Evolutionary conservation across 2,329 filamentous ascomycete species (phyloP), one percentile per base, ranked within the genome.

Genomic region (Huntiella moniliformis): DNA sequence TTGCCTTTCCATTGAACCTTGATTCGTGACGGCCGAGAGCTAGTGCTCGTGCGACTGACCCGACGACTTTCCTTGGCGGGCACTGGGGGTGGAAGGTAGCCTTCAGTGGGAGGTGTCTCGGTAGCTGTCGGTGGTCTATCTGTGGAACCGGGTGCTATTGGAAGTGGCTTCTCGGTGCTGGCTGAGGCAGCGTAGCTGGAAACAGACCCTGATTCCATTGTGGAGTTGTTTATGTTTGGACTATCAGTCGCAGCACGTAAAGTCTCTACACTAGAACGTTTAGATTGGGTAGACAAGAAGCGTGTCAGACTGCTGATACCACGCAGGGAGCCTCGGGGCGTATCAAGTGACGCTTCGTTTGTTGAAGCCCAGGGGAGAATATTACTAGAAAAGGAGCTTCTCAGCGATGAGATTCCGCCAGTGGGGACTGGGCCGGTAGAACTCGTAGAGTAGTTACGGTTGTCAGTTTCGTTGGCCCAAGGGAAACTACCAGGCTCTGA

Each of bases 1-100:
- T 84, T 86, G 48, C 78, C 79, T 55, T 71, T 79, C 79, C 81
- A 86, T 39, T 71, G 68, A 2, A 87, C 67, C 61, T 79, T 83
- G 58, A 82, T 86, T 28, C 22, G 22, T 10, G 22, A 7, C 22
- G 22, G 22, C 7, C 22, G 22, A 28, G 22, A 28, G 22, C 22
- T 28, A 28, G 22, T 7, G 7, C 22, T 28, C 22, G 10, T 28
- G 22, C 22, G 22, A 28, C 22, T 28, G 22, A 28, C 22, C 22
- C 39, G 31, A 13, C 61, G 56, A 7, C 51, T 54, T 33, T 53
- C 54, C 46, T 59, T 61, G n/a, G 54, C 56, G 3, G 63, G 63
- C 1, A 63, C 63, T 8, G 51, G 52, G 15, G 61, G 60, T 18
- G 51, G 50, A 50, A 52, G 57, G 40, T 45, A 52, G 34, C 59